Base-by-base conservation (phyloP, 148 eudicot genomes). In the Suaeda aralocaspica region DNA sequence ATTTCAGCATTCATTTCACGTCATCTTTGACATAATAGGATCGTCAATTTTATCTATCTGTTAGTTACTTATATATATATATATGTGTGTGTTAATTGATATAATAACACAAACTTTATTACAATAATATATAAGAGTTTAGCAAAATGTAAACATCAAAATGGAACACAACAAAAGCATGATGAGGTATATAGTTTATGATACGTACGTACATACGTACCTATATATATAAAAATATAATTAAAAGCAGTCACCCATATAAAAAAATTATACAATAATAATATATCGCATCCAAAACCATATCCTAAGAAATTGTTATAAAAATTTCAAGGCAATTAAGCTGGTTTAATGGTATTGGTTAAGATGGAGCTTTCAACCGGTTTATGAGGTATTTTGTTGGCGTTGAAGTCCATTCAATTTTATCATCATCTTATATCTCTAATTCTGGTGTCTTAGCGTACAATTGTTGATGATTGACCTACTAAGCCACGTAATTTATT, bases 361-460 rank as follows among this genome's bases (percentile, higher is more conserved):
- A 5, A 57, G 56, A 77, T 41, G 18, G 68, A 77, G 75, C 80
- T 77, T 77, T 77, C 80, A 64, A 45, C 3, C 26, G 24, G 59
- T 58, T 50, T 66, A 29, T 70, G 51, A 36, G 15, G 57, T 74
- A n/a, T 41, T 71, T 25, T 74, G 11, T 51, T 76, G 12, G 58
- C 71, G 71, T 73, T 66, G 57, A 73, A 73, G 71, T 66, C 71
- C 69, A 57, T 18, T 59, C 19, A 6, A 29, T n/a, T 8, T 21
- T 34, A 22, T 53, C 9, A 24, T 21, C 13, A 5, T 16, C 5
- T 57, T 33, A 34, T 18, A 16, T 33, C 24, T 33, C 44, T 60
- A 29, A 24, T 30, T 66, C 21, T 48, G 19, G 39, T 75, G 33
- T n/a, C 68, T 51, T 41, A 28, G 42, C 67, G 58, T 50, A 31